Base-by-base conservation (phyloP, 2,329 filamentous ascomycete species). In the Ophiosphaerella korrae region DNA sequence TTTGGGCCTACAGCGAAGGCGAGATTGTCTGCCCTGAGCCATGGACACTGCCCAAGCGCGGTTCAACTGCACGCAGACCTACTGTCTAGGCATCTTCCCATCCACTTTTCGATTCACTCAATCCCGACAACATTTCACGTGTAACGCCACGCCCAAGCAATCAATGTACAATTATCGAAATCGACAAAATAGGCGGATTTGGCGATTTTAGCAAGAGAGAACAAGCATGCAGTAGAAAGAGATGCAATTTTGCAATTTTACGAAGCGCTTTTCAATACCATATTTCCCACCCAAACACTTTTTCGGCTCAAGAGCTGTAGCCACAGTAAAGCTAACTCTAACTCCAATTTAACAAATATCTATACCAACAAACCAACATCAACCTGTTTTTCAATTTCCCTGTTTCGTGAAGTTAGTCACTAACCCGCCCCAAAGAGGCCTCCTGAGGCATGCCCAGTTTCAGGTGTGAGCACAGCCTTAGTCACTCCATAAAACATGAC, bases 1-100 rank as follows among this genome's bases (percentile, higher is more conserved):
- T 97, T 67, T 97, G 92, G 92, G 94, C 90, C 1, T 97, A 95
- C 68, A 94, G 88, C 67, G 93, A 99, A 75, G 94, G 94, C 75
- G 94, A 99, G 77, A 67, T 80, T 42, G 75, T 80, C 26, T 80
- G 78, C 53, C 75, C 75, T 16, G 74, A 79, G 45, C 78, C 78
- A 39, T 81, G 78, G 78, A 80, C 77, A 21, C 64, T 81, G 48
- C 78, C 78, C 3, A 79, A 78, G 64, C 69, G 77, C n/a, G 67
- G 70, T 24, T 66, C 68, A 12, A 65, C 60, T 9, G 63, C 47
- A 9, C 56, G 65, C 18, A 66, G 55, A 34, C 40, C 53, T 14
- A 52, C 39, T 26, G 62, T 60, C 2, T 70, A 64, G 31, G 41
- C 29, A 16, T 21, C 18, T 21, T 32, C 34, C n/a, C 31, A n/a